Base-by-base conservation (phyloP, 208 protist genomes). In the Wallacemonas collosoma region DNA sequence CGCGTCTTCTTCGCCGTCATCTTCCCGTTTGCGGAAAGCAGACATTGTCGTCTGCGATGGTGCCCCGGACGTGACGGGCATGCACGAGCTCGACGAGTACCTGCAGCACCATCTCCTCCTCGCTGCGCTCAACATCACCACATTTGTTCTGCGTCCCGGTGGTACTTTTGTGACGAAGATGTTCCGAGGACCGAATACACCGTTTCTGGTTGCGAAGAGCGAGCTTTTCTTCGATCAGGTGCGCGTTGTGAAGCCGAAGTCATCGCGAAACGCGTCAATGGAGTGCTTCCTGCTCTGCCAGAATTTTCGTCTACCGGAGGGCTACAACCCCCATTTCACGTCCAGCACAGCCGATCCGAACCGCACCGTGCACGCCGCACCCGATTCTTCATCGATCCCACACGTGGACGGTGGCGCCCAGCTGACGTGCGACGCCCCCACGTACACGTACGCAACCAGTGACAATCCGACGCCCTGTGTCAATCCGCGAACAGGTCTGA, bases 81-180 rank as follows among this genome's bases (percentile, higher is more conserved):
- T 99, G 84, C 99, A 99, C 76, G 98, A 99, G 85, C 86, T 99
- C 38, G 99, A 99, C 77, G 98, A 99, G 88, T 99, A 99, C 79
- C 83, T 99, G 54, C 99, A 99, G 80, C 86, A 97, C 57, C 98
- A 99, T 82, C 82, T 99, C 1, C 90, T 99, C 2, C 88, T 99
- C 5, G 97, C 98, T 6, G 98, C 98, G 38, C 81, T 99, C 44
- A 98, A 98, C 81, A 99, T 99, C 64, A 97, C 98, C 3, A 98
- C 95, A 11, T 93, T 95, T 65, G 81, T 99, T 35, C 88, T 99
- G 0, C 80, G 87, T 2, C 71, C 62, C 2, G 96, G 95, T 47
- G 98, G 98, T 9, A 90, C 85, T 54, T 99, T 99, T 83, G 89
- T 99, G 26, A 97, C 98, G 11, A 99, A 99, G 82, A 98, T 99